Evolutionary conservation across 805 yeast species (phyloP).

Genomic region (Saccharomycopsis sp.): DNA sequence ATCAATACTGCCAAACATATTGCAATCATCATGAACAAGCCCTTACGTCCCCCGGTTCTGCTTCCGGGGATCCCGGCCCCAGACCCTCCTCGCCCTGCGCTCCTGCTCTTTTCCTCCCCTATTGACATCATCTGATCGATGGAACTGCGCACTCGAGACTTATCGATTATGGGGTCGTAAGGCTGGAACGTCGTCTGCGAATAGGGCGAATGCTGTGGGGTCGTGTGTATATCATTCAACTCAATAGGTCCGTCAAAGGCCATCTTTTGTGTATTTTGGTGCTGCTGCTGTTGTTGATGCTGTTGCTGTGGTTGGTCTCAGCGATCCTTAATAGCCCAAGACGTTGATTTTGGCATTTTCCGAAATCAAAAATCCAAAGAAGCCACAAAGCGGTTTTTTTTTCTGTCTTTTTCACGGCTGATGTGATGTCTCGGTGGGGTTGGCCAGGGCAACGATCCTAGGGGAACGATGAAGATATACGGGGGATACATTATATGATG

Average conservation of each 20-base stretch:
- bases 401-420: too few relatives aligned
- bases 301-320: background rate
- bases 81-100: background rate
- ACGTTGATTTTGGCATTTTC: background rate
- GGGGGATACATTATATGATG: too few relatives aligned
- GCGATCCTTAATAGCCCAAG: background rate
- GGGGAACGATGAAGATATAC: too few relatives aligned
- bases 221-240: constrained; percentile 1
- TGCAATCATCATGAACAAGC: background rate
- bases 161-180: constrained; percentile 7
- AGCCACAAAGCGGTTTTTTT: background rate
- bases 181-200: constrained; percentile 9
- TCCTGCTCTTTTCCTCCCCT: background rate
- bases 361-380: background rate
- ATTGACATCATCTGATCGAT: background rate
- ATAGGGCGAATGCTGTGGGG: constrained; percentile 7
- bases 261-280: background rate
- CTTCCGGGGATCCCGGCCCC: background rate
- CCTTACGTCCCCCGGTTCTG: background rate
- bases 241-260: constrained; percentile 14
- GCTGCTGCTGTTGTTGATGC: background rate
- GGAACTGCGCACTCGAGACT: background rate
- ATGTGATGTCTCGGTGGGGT: too few relatives aligned
- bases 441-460: too few relatives aligned
- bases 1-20: background rate